Evolutionary conservation across 2,329 filamentous ascomycete species (phyloP).

Genomic region (Paecilomyces niveus): DNA sequence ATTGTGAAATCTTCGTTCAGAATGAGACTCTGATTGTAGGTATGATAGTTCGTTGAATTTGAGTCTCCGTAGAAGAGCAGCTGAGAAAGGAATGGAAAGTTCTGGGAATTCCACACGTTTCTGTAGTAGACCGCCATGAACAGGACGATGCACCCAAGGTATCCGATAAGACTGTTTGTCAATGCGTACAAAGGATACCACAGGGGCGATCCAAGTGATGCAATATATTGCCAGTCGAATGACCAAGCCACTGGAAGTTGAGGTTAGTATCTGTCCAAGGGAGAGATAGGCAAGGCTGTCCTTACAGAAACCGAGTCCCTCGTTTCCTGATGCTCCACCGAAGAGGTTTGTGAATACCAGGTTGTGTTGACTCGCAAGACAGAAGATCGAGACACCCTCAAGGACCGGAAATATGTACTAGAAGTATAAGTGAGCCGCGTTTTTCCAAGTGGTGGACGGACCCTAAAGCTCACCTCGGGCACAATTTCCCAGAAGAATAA

Average conservation of each 20-base stretch:
- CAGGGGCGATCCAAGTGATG: slow-evolving; percentile 24
- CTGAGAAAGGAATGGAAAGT: slow-evolving; percentile 40
- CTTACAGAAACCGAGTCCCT: slow-evolving; percentile 35
- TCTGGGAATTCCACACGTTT: slow-evolving; percentile 31
- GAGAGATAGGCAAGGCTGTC: neutral
- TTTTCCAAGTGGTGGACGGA: neutral
- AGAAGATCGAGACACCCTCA: slow-evolving; percentile 38
- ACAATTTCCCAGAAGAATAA: slow-evolving; percentile 45
- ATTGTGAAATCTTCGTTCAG: slow-evolving; percentile 35
- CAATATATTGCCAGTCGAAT: slow-evolving; percentile 42
- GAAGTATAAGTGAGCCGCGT: neutral
- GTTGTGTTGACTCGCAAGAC: slow-evolving; percentile 38
- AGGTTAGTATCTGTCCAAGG: neutral
- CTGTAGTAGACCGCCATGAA: slow-evolving; percentile 37
- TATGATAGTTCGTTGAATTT: slow-evolving; percentile 26
- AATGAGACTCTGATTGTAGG: slow-evolving; percentile 40
- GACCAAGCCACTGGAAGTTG: slow-evolving; percentile 22
- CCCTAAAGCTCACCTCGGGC: slow-evolving; percentile 23
- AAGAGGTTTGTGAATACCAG: slow-evolving; percentile 44
- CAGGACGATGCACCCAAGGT: slow-evolving; percentile 28
- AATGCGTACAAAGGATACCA: slow-evolving; percentile 33
- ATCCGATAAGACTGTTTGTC: slow-evolving; percentile 34
- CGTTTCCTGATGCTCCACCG: slow-evolving; percentile 42
- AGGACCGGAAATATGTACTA: slow-evolving; percentile 39
- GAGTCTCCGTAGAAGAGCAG: slow-evolving; percentile 33